These are phyloP conservation scores for Metschnikowia proteae DNA, from an alignment of 805 yeast genomes.

Conservation along the genomic window DNA sequence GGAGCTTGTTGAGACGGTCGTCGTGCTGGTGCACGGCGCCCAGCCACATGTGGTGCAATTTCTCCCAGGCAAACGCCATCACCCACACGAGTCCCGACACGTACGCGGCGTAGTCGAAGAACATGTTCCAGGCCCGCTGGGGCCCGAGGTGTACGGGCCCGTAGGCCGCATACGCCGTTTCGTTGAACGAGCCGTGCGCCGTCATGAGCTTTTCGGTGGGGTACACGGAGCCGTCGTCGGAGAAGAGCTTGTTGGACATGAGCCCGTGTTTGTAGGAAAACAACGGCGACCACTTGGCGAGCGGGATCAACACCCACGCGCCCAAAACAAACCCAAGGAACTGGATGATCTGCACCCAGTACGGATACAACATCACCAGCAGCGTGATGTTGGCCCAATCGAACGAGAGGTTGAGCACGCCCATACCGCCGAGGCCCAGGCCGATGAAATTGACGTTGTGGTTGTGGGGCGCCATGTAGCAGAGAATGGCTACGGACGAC, in stretches of 20 bases:
- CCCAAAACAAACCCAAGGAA: constrained; percentile 44
- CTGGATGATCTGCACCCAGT: constrained; percentile 50
- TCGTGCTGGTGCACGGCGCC: constrained; percentile 18
- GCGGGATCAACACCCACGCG: constrained; percentile 49
- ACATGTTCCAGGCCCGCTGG: constrained; percentile 48
- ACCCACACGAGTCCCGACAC: constrained; percentile 48
- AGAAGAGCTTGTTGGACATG: constrained; percentile 45
- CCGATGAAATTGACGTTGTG: constrained; percentile 42
- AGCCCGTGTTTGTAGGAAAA: constrained; percentile 34
- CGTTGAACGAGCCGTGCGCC: constrained; percentile 36
- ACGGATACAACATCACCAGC: constrained; percentile 47
- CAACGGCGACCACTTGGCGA: constrained; percentile 42
- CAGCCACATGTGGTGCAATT: constrained; percentile 9
- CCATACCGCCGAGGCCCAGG: constrained; percentile 53
- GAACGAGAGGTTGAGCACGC: constrained; percentile 44
- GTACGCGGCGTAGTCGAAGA: constrained; percentile 53
- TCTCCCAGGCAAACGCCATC: constrained; percentile 31
- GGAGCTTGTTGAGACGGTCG: constrained; percentile 44
- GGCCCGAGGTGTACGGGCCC: constrained; percentile 49
- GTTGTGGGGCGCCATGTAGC: constrained; percentile 47
- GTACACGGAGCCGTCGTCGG: constrained; percentile 35
- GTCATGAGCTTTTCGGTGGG: constrained; percentile 43
- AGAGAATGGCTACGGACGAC: constrained; percentile 46
- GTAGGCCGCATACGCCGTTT: constrained; percentile 41
- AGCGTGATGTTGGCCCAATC: constrained; percentile 56